Evolutionary conservation across 768 basidiomycete species (phyloP), one percentile per base, ranked within the genome.

Genomic region (Tulasnella sp.): DNA sequence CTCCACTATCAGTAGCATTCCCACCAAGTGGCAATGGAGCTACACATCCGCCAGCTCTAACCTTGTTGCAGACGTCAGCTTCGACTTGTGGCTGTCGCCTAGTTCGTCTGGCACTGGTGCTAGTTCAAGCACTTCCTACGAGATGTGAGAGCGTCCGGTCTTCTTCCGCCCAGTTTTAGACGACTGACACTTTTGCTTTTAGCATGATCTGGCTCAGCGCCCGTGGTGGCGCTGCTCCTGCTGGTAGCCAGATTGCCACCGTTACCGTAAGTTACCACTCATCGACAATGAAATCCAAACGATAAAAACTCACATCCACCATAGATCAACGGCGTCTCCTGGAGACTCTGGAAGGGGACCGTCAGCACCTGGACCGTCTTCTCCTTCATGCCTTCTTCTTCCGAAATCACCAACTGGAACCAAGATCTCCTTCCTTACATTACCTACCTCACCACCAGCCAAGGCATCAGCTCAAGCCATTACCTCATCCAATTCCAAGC

Each of bases 401-500:
- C 46, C 23, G 73, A 74, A 44, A 32, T 48, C 46, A 74, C 44
- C 20, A 74, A n/a, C 73, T 74, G 51, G n/a, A 74, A 46, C 73
- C 73, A 74, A 55, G 73, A 74, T 35, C 73, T 74, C 37, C 29
- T 55, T 29, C 73, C 73, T 5, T 74, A 55, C 73, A 35, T 74
- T 44, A 74, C 91, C 90, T 88, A 89, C 80, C 82, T 92, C 81
- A 87, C 87, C 0, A 74, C 86, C 11, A 83, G 85, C 70, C 84
- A 87, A 44, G 85, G 86, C 5, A 80, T 92, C 42, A 83, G 84
- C 78, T 81, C 86, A 18, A 87, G 88, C 3, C 87, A 92, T 80
- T 92, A 86, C 83, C 85, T 92, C 74, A 86, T 83, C 48, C 90
- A 87, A 16, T 87, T 87, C 1, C 90, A 92, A 81, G 90, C 86